These are phyloP conservation scores for Astrephomene gubernaculifera DNA, from an alignment of 139 green algal species.

Conservation along the genomic window DNA sequence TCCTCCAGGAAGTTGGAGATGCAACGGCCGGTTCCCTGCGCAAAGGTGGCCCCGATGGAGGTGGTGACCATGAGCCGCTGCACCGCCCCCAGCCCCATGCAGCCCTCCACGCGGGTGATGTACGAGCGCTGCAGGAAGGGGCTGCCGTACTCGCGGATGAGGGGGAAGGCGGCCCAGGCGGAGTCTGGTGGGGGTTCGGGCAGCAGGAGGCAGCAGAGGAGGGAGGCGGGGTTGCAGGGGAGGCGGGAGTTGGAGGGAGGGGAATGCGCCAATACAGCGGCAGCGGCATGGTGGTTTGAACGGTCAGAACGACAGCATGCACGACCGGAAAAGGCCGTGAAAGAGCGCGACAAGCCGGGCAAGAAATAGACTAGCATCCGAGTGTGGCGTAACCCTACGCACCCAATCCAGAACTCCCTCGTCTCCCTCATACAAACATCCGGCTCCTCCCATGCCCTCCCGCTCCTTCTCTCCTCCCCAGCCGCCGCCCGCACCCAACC, in stretches of 20 bases:
- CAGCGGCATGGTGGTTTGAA: too few relatives aligned
- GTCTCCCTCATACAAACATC: neutral
- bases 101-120: constrained; percentile 38
- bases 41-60: neutral
- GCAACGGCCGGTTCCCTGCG: constrained; percentile 18
- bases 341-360: too few relatives aligned
- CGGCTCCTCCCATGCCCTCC: neutral
- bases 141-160: neutral
- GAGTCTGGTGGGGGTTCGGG: neutral
- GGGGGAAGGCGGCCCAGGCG: neutral
- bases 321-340: too few relatives aligned
- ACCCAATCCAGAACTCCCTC: too few relatives aligned
- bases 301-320: too few relatives aligned
- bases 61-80: constrained; percentile 22
- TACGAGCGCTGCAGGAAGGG: neutral
- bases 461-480: too few relatives aligned
- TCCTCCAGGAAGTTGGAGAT: neutral
- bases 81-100: neutral
- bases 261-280: neutral
- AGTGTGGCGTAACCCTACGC: too few relatives aligned
- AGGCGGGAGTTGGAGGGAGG: neutral
- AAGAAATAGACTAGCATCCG: too few relatives aligned
- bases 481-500: neutral
- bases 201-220: neutral
- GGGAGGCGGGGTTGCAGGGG: neutral